Conservation (phyloP, 306 rosid genomes). For the Mimosa pudica region DNA sequence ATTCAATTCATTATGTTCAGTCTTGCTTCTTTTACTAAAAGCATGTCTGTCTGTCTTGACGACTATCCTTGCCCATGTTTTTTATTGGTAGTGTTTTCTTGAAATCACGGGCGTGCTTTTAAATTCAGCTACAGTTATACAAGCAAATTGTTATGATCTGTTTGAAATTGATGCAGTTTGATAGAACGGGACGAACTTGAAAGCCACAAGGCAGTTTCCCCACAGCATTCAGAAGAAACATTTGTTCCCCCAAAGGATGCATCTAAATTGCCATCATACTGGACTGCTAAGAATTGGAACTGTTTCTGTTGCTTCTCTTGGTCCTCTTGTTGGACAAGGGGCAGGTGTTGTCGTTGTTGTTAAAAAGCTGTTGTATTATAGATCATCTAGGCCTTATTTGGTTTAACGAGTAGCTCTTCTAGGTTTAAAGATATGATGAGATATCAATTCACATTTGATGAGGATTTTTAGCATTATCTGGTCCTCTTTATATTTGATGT, state of each 20-base stretch:
- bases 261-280: constrained; percentile 23
- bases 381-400: constrained; percentile 29
- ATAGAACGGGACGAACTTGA: constrained; percentile 31
- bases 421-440: constrained; percentile 36
- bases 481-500: not conserved
- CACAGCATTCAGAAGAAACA: constrained; percentile 22
- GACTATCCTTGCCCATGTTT: not conserved
- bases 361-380: constrained; percentile 38
- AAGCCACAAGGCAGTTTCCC: constrained; percentile 20
- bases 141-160: constrained; percentile 15
- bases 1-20: not conserved
- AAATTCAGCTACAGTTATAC: constrained; percentile 12
- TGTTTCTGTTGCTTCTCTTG: constrained; percentile 42
- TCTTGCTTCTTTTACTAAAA: constrained; percentile 5
- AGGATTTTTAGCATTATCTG: not conserved
- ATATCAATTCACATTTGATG: constrained; percentile 27
- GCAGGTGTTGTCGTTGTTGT: constrained; percentile 15
- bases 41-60: not conserved
- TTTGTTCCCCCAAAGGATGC: not conserved
- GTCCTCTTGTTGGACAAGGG: constrained; percentile 36
- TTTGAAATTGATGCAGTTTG: constrained; percentile 53
- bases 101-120: not conserved
- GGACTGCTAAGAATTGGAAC: constrained; percentile 5
- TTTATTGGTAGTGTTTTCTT: not conserved
- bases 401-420: constrained; percentile 25